Base-by-base conservation (phyloP, 179 eudicot genomes). In the Corrigiola litoralis region DNA sequence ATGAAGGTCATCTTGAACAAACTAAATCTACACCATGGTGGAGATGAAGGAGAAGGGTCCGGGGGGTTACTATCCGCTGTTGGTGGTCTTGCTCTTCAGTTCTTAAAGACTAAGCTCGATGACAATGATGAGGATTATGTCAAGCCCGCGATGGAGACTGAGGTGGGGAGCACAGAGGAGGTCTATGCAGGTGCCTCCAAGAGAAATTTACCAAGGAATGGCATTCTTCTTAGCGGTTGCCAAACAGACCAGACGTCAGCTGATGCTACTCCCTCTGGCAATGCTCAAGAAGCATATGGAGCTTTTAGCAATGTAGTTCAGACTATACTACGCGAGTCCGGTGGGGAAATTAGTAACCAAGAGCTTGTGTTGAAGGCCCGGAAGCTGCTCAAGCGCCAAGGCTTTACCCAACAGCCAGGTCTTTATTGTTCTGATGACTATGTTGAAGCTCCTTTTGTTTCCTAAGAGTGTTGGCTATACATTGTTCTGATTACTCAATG, bases 161-260 rank as follows among this genome's bases (percentile, higher is more conserved):
- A 81, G 28, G 91, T 94, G 12, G 83, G 66, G 28, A 86, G 72
- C 44, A 75, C 76, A 31, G 78, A 84, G 61, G 99, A 94, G 44
- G 95, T 60, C 0, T 90, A 94, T 68, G 99, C 98, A 0, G 99
- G 95, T 18, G 60, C 82, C 13, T 58, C 62, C 29, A 77, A 72
- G 21, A 51, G 80, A 14, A 73, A 31, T 13, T 72, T 89, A n/a
- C 88, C 96, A 4, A 86, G 81, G 20, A 74, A 80, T 40, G 92
- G 98, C 29, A 84, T 89, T 63, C 79, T 92, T 28, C 84, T 89
- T 10, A 92, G 98, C 46, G 96, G 96, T 34, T 92, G 98, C 71
- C 96, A 92, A 73, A 89, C 90, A 0, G 75, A 89, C 25, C 84
- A 92, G 69, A 92, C 98, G 17, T 92, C 96, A n/a, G 98, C 96